These are phyloP conservation scores for Isatis tinctoria DNA, from an alignment of 345 rosid species.

Conservation along the genomic window DNA sequence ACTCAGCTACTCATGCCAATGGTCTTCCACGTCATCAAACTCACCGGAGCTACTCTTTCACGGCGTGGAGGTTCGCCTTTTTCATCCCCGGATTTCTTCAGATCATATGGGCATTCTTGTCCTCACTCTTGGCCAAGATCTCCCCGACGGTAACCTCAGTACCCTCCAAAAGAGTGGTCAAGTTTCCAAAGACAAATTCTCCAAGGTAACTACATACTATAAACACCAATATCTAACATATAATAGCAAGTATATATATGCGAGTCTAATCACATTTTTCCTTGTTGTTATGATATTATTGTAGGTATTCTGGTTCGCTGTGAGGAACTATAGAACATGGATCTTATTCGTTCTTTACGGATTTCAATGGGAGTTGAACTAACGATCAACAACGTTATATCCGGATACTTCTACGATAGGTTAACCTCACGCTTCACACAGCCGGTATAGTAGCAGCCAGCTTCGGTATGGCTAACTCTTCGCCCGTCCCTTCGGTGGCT, in stretches of 20 bases:
- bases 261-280: neutral
- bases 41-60: slow-evolving; percentile 62
- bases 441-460: slow-evolving; percentile 75
- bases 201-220: slow-evolving; percentile 43
- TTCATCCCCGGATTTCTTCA: slow-evolving; percentile 70
- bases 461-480: slow-evolving; percentile 81
- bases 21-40: slow-evolving; percentile 51
- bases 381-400: slow-evolving; percentile 58
- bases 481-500: slow-evolving; percentile 83
- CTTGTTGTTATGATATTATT: neutral
- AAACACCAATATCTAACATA: neutral
- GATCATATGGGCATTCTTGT: slow-evolving; percentile 62
- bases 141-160: slow-evolving; percentile 81
- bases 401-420: slow-evolving; percentile 69
- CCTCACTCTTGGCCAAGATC: slow-evolving; percentile 74
- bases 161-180: slow-evolving; percentile 68
- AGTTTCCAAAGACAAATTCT: slow-evolving; percentile 67
- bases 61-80: slow-evolving; percentile 90
- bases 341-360: slow-evolving; percentile 68
- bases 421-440: slow-evolving; percentile 61
- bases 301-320: slow-evolving; percentile 65
- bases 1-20: slow-evolving; percentile 84
- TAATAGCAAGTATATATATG: neutral
- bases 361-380: slow-evolving; percentile 75
- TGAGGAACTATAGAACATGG: slow-evolving; percentile 75